A percentile compares a stretch with the other conserved stretches of the same genome.
phyloP scores from a whole-genome alignment of 2,329 filamentous ascomycete genomes.

The Hysterium pulicare region DNA sequence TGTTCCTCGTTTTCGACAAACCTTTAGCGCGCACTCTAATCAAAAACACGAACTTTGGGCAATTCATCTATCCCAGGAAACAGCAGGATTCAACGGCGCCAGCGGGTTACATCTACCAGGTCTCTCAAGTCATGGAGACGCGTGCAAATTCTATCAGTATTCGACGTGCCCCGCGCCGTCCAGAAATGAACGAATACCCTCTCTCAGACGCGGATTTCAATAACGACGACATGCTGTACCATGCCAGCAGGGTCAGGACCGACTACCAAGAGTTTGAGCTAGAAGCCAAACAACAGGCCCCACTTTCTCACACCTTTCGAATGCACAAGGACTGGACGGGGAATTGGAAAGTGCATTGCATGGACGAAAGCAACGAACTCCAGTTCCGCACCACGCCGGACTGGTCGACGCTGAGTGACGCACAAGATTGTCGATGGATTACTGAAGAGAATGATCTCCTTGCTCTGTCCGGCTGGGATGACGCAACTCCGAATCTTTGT shows the following conservation, averaged over 20 bases:
- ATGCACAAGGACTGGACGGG: slow-evolving; percentile 1
- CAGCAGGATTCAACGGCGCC: not conserved
- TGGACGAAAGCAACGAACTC: not conserved
- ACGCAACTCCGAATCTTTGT: not conserved
- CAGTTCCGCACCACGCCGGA: not conserved
- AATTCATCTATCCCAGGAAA: not conserved
- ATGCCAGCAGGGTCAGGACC: not conserved
- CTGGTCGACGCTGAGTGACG: not conserved
- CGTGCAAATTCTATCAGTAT: not conserved
- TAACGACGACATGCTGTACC: not conserved
- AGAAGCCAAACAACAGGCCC: not conserved
- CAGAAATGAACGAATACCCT: slow-evolving; percentile 1
- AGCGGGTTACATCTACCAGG: not conserved
- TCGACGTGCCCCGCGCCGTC: not conserved
- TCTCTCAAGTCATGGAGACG: not conserved
- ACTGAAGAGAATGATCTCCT: not conserved
- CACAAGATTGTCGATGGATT: not conserved
- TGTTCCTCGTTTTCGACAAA: slow-evolving; percentile 1
- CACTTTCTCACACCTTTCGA: not conserved
- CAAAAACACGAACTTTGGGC: not conserved
- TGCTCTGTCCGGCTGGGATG: not conserved
- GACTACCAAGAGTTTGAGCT: slow-evolving; percentile 1
- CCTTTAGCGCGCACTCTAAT: not conserved
- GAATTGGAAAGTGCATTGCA: not conserved
- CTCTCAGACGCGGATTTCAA: not conserved